A percentile compares a stretch with the other conserved stretches of the same genome.
phyloP scores from a whole-genome alignment of 768 basidiomycete genomes.

The Cystobasidium ongulense region DNA sequence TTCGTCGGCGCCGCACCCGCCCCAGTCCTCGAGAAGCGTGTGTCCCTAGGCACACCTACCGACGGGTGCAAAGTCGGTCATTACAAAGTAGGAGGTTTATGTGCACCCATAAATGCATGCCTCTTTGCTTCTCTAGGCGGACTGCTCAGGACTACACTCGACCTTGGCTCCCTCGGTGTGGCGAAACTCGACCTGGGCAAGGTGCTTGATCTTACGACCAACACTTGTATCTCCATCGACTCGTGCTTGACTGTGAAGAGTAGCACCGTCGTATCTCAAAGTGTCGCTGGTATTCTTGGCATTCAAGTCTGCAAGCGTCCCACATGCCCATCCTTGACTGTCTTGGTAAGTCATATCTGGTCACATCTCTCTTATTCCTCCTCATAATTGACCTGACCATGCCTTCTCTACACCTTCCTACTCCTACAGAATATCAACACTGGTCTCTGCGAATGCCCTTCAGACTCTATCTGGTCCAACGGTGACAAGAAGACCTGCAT shows the following conservation, averaged over 20 bases:
- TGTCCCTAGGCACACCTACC: neutral
- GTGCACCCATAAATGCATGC: constrained; percentile 2
- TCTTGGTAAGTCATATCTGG: neutral
- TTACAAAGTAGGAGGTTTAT: no score
- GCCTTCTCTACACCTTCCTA: neutral
- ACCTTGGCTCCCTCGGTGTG: neutral
- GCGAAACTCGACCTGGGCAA: neutral
- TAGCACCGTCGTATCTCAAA: neutral
- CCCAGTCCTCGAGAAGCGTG: no score
- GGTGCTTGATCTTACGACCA: constrained; percentile 1
- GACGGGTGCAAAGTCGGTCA: neutral
- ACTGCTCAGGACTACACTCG: neutral
- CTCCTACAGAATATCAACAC: neutral
- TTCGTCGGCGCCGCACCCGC: no score
- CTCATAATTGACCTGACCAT: neutral
- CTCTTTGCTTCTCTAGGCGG: constrained; percentile 3
- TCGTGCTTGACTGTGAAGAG: constrained; percentile 10
- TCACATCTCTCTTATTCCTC: no score
- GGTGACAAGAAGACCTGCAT: neutral
- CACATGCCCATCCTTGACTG: constrained; percentile 4
- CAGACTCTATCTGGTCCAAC: neutral
- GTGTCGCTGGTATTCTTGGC: neutral
- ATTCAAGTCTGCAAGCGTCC: neutral
- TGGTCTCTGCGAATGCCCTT: neutral
- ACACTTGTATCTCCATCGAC: constrained; percentile 11